These are phyloP conservation scores for Dictyostelium firmibasis DNA, from an alignment of 78 protist species.

Conservation along the genomic window DNA sequence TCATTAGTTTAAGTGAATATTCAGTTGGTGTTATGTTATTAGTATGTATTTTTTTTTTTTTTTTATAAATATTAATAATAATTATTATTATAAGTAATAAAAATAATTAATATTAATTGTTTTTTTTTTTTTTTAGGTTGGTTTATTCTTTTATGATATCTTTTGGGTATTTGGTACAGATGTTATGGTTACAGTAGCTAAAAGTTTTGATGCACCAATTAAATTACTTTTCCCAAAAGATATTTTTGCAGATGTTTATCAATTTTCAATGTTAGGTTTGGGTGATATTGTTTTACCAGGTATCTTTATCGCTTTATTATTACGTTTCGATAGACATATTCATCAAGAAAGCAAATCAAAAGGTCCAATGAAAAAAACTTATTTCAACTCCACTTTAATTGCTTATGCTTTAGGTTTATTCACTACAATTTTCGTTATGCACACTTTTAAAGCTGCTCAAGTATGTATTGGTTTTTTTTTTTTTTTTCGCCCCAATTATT, in stretches of 20 bases:
- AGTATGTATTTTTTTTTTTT: slow-evolving; percentile 16
- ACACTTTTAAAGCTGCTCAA: slow-evolving; percentile 92
- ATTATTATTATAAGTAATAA: not conserved
- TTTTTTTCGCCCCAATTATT: not conserved
- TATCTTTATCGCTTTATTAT: slow-evolving; percentile 88
- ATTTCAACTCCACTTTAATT: slow-evolving; percentile 75
- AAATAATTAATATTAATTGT: not conserved
- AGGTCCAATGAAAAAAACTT: slow-evolving; percentile 35
- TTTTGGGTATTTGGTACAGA: slow-evolving; percentile 97
- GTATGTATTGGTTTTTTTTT: slow-evolving; percentile 17
- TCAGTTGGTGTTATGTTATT: slow-evolving; percentile 79
- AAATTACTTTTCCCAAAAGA: slow-evolving; percentile 91
- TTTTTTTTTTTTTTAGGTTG: slow-evolving; percentile 30
- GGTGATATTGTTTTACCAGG: slow-evolving; percentile 98
- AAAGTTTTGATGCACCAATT: slow-evolving; percentile 95
- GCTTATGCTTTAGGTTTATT: slow-evolving; percentile 88
- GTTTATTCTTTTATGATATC: slow-evolving; percentile 95
- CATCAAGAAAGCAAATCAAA: not conserved
- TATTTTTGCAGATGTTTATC: slow-evolving; percentile 44
- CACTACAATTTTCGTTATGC: slow-evolving; percentile 92
- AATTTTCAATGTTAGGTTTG: slow-evolving; percentile 95
- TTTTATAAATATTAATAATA: not conserved
- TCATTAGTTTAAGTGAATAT: slow-evolving; percentile 52
- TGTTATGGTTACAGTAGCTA: slow-evolving; percentile 97
- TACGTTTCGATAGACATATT: slow-evolving; percentile 84